phyloP scores from a whole-genome alignment of 441 rosid genomes.

The Gossypium laxum region DNA sequence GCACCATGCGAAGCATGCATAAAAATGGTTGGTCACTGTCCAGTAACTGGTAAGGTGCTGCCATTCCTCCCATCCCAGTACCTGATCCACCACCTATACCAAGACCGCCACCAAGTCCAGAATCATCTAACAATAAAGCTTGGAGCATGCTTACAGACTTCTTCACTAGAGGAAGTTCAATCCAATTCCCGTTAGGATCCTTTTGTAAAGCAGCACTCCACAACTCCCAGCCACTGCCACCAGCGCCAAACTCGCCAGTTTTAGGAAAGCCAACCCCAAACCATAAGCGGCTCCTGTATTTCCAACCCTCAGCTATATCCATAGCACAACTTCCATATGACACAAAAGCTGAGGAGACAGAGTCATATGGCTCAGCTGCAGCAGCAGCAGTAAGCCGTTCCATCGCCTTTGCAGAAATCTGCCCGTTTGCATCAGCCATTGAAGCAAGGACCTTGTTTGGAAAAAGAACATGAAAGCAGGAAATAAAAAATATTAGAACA shows the following conservation, averaged over 20 bases:
- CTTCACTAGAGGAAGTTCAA: constrained; percentile 86
- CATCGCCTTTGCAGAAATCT: constrained; percentile 79
- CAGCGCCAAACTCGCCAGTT: constrained; percentile 50
- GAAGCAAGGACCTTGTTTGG: constrained; percentile 74
- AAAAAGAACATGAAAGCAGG: constrained; percentile 5
- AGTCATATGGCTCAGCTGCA: constrained; percentile 96
- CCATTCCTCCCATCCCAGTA: constrained; percentile 99
- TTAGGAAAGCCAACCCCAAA: constrained; percentile 85
- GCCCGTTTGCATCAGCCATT: constrained; percentile 98
- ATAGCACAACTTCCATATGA: constrained; percentile 91
- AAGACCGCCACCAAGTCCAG: constrained; percentile 99
- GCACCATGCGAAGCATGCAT: constrained; percentile 99
- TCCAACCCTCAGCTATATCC: constrained; percentile 98
- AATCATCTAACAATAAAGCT: constrained; percentile 86
- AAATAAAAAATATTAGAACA: constrained; percentile 10
- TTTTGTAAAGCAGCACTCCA: constrained; percentile 86
- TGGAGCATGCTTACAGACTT: constrained; percentile 95
- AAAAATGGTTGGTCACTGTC: constrained; percentile 99
- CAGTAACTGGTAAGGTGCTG: constrained; percentile 81
- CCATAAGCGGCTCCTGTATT: constrained; percentile 94
- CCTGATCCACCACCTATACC: constrained; percentile 99
- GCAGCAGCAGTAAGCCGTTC: constrained; percentile 95
- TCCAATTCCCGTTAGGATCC: constrained; percentile 90
- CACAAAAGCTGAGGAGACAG: constrained; percentile 95
- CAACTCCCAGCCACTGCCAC: constrained; percentile 85